Evolutionary conservation across 768 basidiomycete species (phyloP).

Genomic region (Paxillus ammoniavirescens): DNA sequence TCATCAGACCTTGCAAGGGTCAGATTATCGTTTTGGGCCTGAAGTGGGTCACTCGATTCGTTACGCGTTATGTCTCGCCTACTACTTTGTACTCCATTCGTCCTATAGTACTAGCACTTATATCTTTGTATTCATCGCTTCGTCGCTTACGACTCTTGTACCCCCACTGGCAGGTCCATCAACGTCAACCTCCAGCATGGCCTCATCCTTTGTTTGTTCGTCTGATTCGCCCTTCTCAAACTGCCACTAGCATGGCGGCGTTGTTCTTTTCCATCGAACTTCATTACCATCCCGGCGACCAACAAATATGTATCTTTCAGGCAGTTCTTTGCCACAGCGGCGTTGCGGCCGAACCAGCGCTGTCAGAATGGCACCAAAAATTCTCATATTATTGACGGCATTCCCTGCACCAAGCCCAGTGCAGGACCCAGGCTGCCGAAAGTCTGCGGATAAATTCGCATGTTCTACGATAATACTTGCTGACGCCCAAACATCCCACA

Average conservation of each 20-base stretch:
- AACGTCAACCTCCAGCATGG: no score
- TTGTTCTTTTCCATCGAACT: not conserved
- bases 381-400: slow-evolving; percentile 10
- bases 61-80: no score
- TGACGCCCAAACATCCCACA: not conserved
- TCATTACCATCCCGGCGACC: not conserved
- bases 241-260: not conserved
- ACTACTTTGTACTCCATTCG: no score
- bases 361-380: not conserved
- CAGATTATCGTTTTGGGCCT: no score
- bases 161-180: no score
- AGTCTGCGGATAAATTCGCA: not conserved
- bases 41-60: no score
- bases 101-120: no score
- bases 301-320: not conserved
- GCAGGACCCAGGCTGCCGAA: not conserved
- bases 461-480: not conserved
- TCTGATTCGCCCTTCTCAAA: no score
- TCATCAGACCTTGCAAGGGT: no score
- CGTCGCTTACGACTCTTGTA: no score
- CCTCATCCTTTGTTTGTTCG: no score
- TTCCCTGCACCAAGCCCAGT: not conserved
- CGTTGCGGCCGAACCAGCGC: not conserved
- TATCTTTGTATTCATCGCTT: no score
- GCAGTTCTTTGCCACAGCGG: not conserved